These are phyloP conservation scores for Puccinia triticina DNA, from an alignment of 1,284 basidiomycete species.

Conservation along the genomic window DNA sequence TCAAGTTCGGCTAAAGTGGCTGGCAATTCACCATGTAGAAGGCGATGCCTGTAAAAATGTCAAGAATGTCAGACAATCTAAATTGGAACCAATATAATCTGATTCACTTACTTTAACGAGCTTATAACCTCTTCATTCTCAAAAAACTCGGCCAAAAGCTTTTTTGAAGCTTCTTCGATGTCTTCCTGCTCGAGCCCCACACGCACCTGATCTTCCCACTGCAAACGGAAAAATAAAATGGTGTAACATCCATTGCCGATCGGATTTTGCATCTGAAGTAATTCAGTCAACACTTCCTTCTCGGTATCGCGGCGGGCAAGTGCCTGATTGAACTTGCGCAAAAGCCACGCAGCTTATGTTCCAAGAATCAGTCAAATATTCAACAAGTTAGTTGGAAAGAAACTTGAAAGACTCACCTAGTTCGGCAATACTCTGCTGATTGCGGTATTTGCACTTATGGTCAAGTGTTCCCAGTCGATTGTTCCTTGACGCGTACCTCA, in stretches of 20 bases:
- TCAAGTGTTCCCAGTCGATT: not conserved
- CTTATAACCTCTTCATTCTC: not conserved
- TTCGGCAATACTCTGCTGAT: not conserved
- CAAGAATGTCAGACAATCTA: not conserved
- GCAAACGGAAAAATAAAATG: not conserved
- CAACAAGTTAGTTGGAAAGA: not conserved
- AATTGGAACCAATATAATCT: not conserved
- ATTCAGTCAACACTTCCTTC: not conserved
- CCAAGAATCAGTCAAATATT: not conserved
- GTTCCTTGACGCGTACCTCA: conserved; percentile 22
- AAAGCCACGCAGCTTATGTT: not conserved
- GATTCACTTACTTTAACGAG: not conserved
- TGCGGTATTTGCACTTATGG: not conserved
- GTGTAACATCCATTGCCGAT: not conserved
- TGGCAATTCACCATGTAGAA: not conserved
- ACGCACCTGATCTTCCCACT: not conserved
- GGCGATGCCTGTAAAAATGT: not conserved
- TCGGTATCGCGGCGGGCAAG: not conserved
- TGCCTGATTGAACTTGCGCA: not conserved
- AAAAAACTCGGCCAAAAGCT: not conserved
- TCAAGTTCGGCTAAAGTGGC: not conserved
- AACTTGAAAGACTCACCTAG: not conserved
- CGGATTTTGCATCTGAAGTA: not conserved
- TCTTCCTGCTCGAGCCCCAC: not conserved
- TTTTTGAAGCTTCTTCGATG: not conserved